phyloP scores from a whole-genome alignment of 2,329 filamentous ascomycete species.

The Hymenoscyphus linearis region DNA sequence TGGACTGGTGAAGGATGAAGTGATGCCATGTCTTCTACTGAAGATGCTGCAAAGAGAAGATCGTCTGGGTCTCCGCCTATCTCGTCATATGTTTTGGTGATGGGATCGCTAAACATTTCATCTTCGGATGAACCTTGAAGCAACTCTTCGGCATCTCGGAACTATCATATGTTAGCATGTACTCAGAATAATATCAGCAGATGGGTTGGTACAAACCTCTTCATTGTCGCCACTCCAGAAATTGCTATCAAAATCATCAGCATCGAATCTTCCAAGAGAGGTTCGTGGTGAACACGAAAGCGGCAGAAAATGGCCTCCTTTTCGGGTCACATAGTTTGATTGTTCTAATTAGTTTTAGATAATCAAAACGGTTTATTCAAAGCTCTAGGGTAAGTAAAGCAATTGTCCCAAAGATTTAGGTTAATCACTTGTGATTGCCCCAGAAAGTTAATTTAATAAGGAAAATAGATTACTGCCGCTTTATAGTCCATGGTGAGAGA shows the following conservation, averaged over 20 bases:
- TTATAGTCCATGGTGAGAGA: background rate
- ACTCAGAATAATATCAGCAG: background rate
- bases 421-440: too few relatives aligned
- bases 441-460: too few relatives aligned
- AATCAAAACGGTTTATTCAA: too few relatives aligned
- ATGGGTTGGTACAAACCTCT: constrained; percentile 7
- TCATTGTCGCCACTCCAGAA: constrained; percentile 15
- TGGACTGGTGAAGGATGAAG: constrained; percentile 54
- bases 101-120: constrained; percentile 18
- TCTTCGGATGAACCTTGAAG: constrained; percentile 31
- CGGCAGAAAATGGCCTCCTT: too few relatives aligned
- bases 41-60: constrained; percentile 44
- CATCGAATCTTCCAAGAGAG: background rate
- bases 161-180: constrained; percentile 11
- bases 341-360: too few relatives aligned
- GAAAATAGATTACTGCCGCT: too few relatives aligned
- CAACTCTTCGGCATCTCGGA: constrained; percentile 31
- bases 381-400: too few relatives aligned
- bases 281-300: too few relatives aligned
- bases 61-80: constrained; percentile 16
- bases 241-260: constrained; percentile 9
- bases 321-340: too few relatives aligned
- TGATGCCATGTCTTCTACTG: constrained; percentile 37
- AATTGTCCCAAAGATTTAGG: too few relatives aligned
- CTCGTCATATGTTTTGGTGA: constrained; percentile 28